Conservation (phyloP, 192 early-diverging fungal genomes). For the Spizellomyces sp. region DNA sequence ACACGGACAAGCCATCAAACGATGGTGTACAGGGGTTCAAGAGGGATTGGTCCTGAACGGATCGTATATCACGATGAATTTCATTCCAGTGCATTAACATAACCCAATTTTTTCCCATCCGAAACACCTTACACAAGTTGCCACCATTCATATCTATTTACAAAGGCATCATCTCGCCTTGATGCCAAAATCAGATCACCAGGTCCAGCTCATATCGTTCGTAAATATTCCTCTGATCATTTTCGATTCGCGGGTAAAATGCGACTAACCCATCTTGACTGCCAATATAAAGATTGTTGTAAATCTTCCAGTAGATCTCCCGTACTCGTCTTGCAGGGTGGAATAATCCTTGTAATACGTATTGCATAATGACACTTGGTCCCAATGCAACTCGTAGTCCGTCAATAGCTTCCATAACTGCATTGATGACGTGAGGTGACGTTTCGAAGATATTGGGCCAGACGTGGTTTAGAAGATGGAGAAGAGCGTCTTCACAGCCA, state of each 20-base stretch:
- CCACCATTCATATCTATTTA: no score
- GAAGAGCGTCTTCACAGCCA: slow-evolving; percentile 90
- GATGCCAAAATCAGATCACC: slow-evolving; percentile 30
- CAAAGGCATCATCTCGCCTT: no score
- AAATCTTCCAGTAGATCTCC: slow-evolving; percentile 99
- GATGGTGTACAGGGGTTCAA: no score
- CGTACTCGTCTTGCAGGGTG: slow-evolving; percentile 94
- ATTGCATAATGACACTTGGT: slow-evolving; percentile 79
- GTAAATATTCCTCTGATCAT: slow-evolving; percentile 76
- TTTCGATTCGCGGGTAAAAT: slow-evolving; percentile 89
- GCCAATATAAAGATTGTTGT: slow-evolving; percentile 93
- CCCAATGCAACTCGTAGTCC: slow-evolving; percentile 90
- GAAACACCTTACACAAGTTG: no score
- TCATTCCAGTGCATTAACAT: no score
- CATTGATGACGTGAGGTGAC: slow-evolving; percentile 94
- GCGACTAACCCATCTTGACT: slow-evolving; percentile 89
- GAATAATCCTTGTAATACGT: slow-evolving; percentile 93
- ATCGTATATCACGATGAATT: no score
- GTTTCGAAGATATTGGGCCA: slow-evolving; percentile 99
- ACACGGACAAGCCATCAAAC: no score
- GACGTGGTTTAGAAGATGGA: slow-evolving; percentile 92
- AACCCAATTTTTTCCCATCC: no score
- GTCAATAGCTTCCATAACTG: slow-evolving; percentile 97
- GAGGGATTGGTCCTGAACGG: no score
- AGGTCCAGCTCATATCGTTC: slow-evolving; percentile 79